Evolutionary conservation across 176 grass and related monocot genomes (phyloP).

Genomic region (Eremochloa ophiuroides): DNA sequence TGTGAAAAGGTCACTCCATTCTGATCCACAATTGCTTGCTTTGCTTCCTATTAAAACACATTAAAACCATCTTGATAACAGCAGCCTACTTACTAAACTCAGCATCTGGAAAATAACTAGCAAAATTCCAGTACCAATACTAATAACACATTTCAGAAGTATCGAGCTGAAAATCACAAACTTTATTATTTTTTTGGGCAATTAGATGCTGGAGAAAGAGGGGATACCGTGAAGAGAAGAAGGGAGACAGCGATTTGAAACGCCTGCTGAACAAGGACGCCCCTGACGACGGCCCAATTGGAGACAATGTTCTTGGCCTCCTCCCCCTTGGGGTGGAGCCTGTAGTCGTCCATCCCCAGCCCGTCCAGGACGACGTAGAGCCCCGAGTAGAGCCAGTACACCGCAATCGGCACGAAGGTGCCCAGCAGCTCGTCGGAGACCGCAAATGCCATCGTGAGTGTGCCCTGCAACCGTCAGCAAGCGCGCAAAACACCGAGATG

Average conservation of each 20-base stretch:
- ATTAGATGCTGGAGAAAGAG: neutral
- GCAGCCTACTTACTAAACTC: neutral
- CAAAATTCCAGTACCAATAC: neutral
- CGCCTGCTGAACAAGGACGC: constrained; percentile 78
- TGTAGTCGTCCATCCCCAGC: constrained; percentile 66
- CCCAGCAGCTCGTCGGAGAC: constrained; percentile 83
- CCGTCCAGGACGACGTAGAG: constrained; percentile 59
- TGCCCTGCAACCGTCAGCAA: constrained; percentile 8
- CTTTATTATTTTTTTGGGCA: neutral
- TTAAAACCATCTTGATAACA: neutral
- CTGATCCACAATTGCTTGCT: neutral
- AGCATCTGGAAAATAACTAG: neutral
- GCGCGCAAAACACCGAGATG: neutral
- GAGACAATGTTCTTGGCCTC: constrained; percentile 68
- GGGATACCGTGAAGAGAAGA: constrained; percentile 68
- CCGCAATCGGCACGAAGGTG: constrained; percentile 79
- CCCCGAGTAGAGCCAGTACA: constrained; percentile 90
- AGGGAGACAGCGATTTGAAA: constrained; percentile 80
- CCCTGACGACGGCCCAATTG: constrained; percentile 65
- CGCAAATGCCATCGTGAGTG: constrained; percentile 45
- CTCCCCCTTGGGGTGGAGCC: constrained; percentile 81
- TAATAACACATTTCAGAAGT: neutral
- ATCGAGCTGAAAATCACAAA: neutral
- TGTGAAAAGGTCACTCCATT: neutral
- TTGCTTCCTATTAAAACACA: neutral